Conservation (phyloP, 2,329 filamentous ascomycete genomes). For the Fusarium sulawesiense region DNA sequence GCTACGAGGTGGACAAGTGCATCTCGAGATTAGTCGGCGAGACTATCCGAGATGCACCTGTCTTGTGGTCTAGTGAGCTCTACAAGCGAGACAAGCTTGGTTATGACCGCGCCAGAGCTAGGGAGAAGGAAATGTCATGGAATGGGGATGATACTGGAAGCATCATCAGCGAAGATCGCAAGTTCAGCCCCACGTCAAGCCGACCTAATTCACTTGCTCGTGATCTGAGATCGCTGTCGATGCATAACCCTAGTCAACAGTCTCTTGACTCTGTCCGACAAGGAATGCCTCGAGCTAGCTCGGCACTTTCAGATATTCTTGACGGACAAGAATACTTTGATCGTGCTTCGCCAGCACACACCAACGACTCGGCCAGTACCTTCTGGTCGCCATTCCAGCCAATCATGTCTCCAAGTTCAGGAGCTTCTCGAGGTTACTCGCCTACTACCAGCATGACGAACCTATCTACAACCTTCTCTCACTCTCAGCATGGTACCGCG, state of each 20-base stretch:
- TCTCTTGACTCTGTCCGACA: constrained; percentile 77
- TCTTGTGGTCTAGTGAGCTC: constrained; percentile 91
- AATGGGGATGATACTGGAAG: constrained; percentile 63
- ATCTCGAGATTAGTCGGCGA: constrained; percentile 88
- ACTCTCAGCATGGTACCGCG: constrained; percentile 55
- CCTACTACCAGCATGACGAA: constrained; percentile 72
- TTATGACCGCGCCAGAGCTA: constrained; percentile 60
- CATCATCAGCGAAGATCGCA: constrained; percentile 66
- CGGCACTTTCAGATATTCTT: constrained; percentile 71
- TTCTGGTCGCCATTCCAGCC: constrained; percentile 92
- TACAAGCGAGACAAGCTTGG: constrained; percentile 80
- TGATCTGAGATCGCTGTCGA: constrained; percentile 68
- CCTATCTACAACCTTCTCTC: constrained; percentile 62
- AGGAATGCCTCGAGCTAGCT: constrained; percentile 67
- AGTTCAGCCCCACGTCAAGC: constrained; percentile 55
- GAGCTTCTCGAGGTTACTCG: constrained; percentile 68
- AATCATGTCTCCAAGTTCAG: constrained; percentile 71
- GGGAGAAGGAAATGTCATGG: constrained; percentile 62
- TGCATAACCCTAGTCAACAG: constrained; percentile 74
- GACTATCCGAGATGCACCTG: constrained; percentile 83
- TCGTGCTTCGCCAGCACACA: constrained; percentile 73
- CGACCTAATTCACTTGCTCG: constrained; percentile 65
- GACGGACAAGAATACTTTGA: constrained; percentile 80
- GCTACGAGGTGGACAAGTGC: constrained; percentile 87
- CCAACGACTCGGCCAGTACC: constrained; percentile 79